Base-by-base conservation (phyloP, 768 basidiomycete genomes). In the Candolleomyces aberdarensis region DNA sequence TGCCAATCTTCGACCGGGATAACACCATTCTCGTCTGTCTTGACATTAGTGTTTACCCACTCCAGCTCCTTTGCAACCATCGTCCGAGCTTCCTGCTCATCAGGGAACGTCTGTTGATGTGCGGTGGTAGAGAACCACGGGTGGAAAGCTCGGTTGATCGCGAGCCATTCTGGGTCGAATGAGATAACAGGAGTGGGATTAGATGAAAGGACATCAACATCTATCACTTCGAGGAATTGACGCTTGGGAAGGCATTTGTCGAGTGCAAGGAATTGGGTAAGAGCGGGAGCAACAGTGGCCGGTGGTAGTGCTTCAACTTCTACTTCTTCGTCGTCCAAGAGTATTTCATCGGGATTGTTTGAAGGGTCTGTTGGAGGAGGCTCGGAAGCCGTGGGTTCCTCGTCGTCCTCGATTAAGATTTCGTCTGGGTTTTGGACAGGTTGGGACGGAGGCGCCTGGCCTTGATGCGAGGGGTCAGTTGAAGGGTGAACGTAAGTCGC, bases 141-240 rank as follows among this genome's bases (percentile, higher is more conserved):
- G 62, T 94, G 85, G 65, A 96, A 90, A 0, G 93, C 94, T 9
- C 92, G 89, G 4, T 86, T 87, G 67, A 99, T 94, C 0, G 94
- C 95, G 51, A 98, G 85, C 97, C 97, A 99, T 70, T 94, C 87
- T 0, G 88, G 87, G 67, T 98, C 95, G 72, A 84, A 97, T 14
- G 82, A 80, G 20, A 98, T 67, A 0, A 62, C 63, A 5, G 83
- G 36, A 10, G 7, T 57, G 32, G 32, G 48, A 26, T 51, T 49
- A 13, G 32, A 19, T 5, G 22, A 36, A 57, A 69, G 57, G 52
- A 48, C 44, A 55, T 65, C 62, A 22, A 92, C 71, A 56, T 96
- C 92, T 47, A 95, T 70, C 9, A 94, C 93, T 82, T 96, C 93
- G n/a, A 97, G 78, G 70, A 92, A 96, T 49, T 88, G 82, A 55